Evolutionary conservation across 352 stramenopile species (phyloP).

Genomic region (Aphanomyces stellatus): DNA sequence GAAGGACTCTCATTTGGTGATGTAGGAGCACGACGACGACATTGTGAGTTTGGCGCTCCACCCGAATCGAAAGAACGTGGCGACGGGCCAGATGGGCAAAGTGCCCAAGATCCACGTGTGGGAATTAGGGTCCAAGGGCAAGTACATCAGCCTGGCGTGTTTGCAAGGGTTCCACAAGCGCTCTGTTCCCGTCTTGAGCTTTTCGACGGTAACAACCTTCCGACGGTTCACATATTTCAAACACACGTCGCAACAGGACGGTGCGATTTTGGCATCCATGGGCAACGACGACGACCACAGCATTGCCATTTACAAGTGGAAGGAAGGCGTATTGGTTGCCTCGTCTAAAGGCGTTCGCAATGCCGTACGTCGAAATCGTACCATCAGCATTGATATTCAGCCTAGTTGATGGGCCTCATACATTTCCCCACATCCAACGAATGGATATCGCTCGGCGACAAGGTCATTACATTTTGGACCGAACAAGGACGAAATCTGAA

Average conservation of each 20-base stretch:
- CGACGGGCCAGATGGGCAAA: constrained; percentile 83
- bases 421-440: constrained; percentile 35
- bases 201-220: constrained; percentile 43
- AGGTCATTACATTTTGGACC: constrained; percentile 66
- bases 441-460: constrained; percentile 66
- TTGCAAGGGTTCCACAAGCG: constrained; percentile 75
- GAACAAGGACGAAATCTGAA: constrained; percentile 37
- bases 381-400: neutral
- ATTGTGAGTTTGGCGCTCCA: constrained; percentile 74
- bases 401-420: constrained; percentile 33
- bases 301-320: constrained; percentile 73
- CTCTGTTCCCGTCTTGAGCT: constrained; percentile 54
- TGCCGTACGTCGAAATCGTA: constrained; percentile 19
- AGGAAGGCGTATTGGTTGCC: constrained; percentile 35
- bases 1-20: constrained; percentile 44
- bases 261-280: constrained; percentile 54
- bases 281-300: constrained; percentile 80
- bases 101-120: constrained; percentile 78
- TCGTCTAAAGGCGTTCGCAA: constrained; percentile 58
- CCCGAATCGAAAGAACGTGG: constrained; percentile 65
- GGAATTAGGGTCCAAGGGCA: constrained; percentile 29
- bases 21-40: constrained; percentile 74
- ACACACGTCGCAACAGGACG: constrained; percentile 28
- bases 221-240: neutral
- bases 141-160: constrained; percentile 31